Evolutionary conservation across 2,329 filamentous ascomycete species (phyloP).

Genomic region (Teratosphaeria gauchensis): DNA sequence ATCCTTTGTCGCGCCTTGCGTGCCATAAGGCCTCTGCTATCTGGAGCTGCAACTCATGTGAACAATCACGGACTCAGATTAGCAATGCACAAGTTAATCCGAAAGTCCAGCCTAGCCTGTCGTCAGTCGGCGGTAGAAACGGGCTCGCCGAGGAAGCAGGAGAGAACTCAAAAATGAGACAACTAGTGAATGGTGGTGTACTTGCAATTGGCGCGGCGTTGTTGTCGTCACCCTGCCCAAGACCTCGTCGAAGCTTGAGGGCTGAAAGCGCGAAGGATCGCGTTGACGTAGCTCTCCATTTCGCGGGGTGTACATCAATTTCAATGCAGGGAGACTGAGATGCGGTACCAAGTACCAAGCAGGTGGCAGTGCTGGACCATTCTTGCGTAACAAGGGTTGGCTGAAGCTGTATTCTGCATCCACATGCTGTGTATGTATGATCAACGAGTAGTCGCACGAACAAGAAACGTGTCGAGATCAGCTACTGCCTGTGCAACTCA

Average conservation of each 20-base stretch:
- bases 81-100: not conserved
- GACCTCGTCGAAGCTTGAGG: not conserved
- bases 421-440: no score
- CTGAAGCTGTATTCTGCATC: no score
- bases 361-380: not conserved
- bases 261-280: not conserved
- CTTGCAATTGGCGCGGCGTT: not conserved
- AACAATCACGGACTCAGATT: not conserved
- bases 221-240: not conserved
- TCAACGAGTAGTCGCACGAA: no score
- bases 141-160: not conserved
- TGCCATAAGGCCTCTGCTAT: constrained; percentile 29
- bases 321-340: no score
- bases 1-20: constrained; percentile 45
- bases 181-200: not conserved
- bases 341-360: not conserved
- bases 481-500: no score
- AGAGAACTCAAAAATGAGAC: not conserved
- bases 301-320: not conserved
- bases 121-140: not conserved
- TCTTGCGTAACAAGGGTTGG: no score
- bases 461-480: no score
- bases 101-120: no score
- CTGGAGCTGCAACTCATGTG: not conserved
- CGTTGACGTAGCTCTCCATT: not conserved